Conservation (phyloP, 2,329 filamentous ascomycete species). For the Fusarium bactridioides region DNA sequence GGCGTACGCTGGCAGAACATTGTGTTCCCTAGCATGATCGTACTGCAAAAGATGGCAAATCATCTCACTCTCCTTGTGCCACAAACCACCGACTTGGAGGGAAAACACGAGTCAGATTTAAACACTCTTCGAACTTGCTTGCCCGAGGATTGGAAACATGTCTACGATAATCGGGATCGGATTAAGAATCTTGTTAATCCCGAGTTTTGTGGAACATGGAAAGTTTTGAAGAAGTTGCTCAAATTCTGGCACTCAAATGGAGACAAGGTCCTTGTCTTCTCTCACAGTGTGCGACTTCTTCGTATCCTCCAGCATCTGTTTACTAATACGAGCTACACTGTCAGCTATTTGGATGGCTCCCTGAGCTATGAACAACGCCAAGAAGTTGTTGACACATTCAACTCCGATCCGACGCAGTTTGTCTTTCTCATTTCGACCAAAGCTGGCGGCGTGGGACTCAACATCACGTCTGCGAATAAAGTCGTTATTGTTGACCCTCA, state of each 20-base stretch:
- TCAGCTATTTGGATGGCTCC: conserved; percentile 88
- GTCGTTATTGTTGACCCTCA: conserved; percentile 97
- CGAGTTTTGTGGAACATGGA: conserved; percentile 97
- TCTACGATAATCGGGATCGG: conserved; percentile 79
- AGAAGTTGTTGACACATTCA: conserved; percentile 87
- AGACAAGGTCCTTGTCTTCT: conserved; percentile 96
- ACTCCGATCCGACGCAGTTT: conserved; percentile 84
- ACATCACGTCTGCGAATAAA: conserved; percentile 97
- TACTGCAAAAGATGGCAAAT: conserved; percentile 87
- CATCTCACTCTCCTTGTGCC: conserved; percentile 92
- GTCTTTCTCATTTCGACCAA: conserved; percentile 96
- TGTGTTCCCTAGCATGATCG: conserved; percentile 86
- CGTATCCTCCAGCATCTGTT: conserved; percentile 87
- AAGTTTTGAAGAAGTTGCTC: conserved; percentile 83
- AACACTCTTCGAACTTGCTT: conserved; percentile 76
- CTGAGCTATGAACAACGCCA: conserved; percentile 86
- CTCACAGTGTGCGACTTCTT: conserved; percentile 86
- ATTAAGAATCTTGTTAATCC: conserved; percentile 84
- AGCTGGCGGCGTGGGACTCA: conserved; percentile 91
- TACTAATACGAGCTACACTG: conserved; percentile 85
- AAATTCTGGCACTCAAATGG: conserved; percentile 89
- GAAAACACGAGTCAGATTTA: conserved; percentile 82
- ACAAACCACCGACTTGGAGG: conserved; percentile 64
- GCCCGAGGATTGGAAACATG: conserved; percentile 75
- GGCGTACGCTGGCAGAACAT: conserved; percentile 75